Conservation (phyloP, 2,329 filamentous ascomycete genomes). For the Monilinia fructicola region DNA sequence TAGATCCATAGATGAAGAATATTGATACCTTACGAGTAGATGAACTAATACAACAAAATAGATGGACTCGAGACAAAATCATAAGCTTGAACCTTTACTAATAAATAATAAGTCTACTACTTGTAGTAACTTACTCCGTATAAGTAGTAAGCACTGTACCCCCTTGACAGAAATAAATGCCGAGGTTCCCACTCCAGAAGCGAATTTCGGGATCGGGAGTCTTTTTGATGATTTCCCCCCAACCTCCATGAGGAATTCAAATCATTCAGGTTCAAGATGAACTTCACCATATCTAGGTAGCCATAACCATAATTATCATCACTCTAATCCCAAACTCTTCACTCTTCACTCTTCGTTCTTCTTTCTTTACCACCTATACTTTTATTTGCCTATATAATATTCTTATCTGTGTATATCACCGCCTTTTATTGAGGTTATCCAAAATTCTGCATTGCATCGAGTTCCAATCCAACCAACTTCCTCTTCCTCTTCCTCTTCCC, state of each 20-base stretch:
- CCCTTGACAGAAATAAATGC: constrained; percentile 13
- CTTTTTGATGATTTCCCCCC: constrained; percentile 8
- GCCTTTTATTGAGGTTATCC: background rate
- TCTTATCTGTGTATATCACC: no score
- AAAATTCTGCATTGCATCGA: background rate
- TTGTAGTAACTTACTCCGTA: no score
- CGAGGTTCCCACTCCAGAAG: constrained; percentile 11
- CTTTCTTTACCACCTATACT: no score
- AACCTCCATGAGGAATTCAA: constrained; percentile 13
- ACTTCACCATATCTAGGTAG: no score
- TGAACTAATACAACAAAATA: background rate
- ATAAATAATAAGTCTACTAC: no score
- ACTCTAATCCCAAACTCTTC: no score
- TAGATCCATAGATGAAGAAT: no score
- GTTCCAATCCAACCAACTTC: background rate
- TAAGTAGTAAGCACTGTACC: no score
- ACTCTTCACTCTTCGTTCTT: no score
- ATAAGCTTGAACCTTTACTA: background rate
- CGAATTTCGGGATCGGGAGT: constrained; percentile 2
- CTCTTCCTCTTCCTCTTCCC: background rate
- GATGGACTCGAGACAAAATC: no score
- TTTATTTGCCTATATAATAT: background rate
- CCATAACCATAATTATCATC: no score
- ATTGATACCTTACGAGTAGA: background rate
- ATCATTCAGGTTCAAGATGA: no score